Base-by-base conservation (phyloP, 805 yeast genomes). In the Kazachstania psychrophila region DNA sequence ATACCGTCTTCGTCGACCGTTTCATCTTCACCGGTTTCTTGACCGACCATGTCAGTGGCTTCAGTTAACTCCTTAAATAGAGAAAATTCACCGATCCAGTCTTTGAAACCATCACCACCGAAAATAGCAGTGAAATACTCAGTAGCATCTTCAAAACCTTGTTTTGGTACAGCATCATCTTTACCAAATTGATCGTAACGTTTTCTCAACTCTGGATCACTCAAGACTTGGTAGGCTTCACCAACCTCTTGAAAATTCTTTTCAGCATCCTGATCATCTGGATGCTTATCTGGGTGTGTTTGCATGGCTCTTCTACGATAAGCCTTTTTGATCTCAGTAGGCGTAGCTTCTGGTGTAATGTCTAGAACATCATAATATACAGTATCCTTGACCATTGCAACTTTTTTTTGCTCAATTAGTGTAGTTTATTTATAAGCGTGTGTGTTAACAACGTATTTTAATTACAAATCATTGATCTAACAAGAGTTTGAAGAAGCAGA, bases 271-370 rank as follows among this genome's bases (percentile, higher is more conserved):
- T 92, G 94, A 56, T 92, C 94, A 51, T 82, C 78, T n/a, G 94
- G 95, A 54, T 89, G 86, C 65, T 92, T 92, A 59, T 92, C 98
- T 1, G 98, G 98, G 59, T 89, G 98, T 34, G 84, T 82, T 40
- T 68, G 69, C 60, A 89, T 81, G 6, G 97, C 97, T 58, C 77
- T 77, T 57, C 82, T 83, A 44, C 98, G 72, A 61, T 92, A 92
- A 0, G 96, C 95, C 58, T 86, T 86, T 61, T 92, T 92, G 60
- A 92, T 84, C 45, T 92, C 95, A 9, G 73, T 66, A 4, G 78
- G 78, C 0, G 82, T 70, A 14, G 96, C 96, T 10, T 72, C 72
- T 15, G 78, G 69, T 18, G 62, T 48, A 13, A 89, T 79, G 25
- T 75, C 83, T 34, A 92, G 65, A 12, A 77, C 60, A 46, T 92